These are phyloP conservation scores for Calophaca sinica DNA, from an alignment of 306 rosid genomes.

Conservation along the genomic window DNA sequence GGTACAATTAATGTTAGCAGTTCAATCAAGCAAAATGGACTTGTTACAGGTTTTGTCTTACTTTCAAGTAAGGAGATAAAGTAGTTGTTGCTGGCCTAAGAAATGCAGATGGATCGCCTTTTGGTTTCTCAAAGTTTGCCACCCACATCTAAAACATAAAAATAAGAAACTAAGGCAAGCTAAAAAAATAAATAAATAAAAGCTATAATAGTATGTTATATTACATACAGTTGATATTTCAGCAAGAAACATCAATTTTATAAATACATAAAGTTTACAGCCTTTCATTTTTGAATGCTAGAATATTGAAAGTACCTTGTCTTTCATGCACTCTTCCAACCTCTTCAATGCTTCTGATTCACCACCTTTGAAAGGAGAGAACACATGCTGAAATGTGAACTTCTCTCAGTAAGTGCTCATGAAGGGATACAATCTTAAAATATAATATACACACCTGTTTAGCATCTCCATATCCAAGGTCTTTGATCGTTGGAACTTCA, in stretches of 20 bases:
- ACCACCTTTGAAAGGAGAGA: conserved; percentile 90
- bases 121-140: conserved; percentile 92
- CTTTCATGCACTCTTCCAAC: conserved; percentile 65
- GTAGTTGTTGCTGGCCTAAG: conserved; percentile 84
- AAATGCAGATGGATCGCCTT: conserved; percentile 93
- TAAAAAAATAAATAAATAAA: conserved; percentile 12
- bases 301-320: conserved; percentile 60
- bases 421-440: conserved; percentile 5
- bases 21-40: conserved; percentile 30
- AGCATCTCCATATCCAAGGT: conserved; percentile 76
- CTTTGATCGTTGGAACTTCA: conserved; percentile 76
- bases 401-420: conserved; percentile 27
- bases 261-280: neutral
- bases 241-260: conserved; percentile 34
- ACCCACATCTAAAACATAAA: conserved; percentile 72
- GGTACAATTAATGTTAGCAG: conserved; percentile 7
- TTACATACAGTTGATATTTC: conserved; percentile 34
- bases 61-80: conserved; percentile 93
- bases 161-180: conserved; percentile 19
- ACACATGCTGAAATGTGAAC: conserved; percentile 66
- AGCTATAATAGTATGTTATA: conserved; percentile 17
- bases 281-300: neutral
- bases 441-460: conserved; percentile 55
- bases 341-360: conserved; percentile 90
- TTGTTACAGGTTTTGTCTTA: conserved; percentile 53